phyloP scores from a whole-genome alignment of 805 yeast species.

The Helenozyma baotianmanensis region DNA sequence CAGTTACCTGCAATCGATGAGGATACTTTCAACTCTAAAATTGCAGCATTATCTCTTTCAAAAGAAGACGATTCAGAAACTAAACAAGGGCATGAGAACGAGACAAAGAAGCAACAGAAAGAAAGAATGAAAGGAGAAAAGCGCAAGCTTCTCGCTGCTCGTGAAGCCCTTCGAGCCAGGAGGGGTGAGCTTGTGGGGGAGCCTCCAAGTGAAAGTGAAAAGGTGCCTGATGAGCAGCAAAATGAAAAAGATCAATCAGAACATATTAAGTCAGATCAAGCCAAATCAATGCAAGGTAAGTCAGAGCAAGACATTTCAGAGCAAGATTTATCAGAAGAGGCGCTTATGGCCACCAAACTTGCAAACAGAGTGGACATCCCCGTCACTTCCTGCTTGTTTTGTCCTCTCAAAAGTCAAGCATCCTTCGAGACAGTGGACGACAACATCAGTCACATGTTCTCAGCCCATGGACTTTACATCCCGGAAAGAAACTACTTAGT shows the following conservation, averaged over 20 bases:
- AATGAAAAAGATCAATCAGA: not conserved
- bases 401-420: conserved; percentile 33
- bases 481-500: conserved; percentile 74
- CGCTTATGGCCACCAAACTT: conserved; percentile 41
- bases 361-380: conserved; percentile 45
- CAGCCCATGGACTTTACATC: conserved; percentile 75
- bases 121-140: conserved; percentile 48
- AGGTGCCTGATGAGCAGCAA: too few relatives aligned
- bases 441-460: conserved; percentile 67
- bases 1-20: conserved; percentile 24
- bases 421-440: conserved; percentile 36
- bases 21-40: conserved; percentile 18
- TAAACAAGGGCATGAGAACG: conserved; percentile 43
- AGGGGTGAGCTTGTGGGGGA: too few relatives aligned
- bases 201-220: too few relatives aligned
- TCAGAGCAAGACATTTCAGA: not conserved
- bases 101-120: conserved; percentile 45
- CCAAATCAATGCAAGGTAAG: too few relatives aligned
- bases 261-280: not conserved
- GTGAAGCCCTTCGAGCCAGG: conserved; percentile 15
- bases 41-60: conserved; percentile 14
- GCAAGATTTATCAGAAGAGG: conserved; percentile 28
- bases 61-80: conserved; percentile 15
- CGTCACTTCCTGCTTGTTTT: conserved; percentile 47
- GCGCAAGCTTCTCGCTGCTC: conserved; percentile 34